A percentile compares a stretch with the other conserved stretches of the same genome.
phyloP scores from a whole-genome alignment of 2,329 filamentous ascomycete species.

The Botrytis galanthina region DNA sequence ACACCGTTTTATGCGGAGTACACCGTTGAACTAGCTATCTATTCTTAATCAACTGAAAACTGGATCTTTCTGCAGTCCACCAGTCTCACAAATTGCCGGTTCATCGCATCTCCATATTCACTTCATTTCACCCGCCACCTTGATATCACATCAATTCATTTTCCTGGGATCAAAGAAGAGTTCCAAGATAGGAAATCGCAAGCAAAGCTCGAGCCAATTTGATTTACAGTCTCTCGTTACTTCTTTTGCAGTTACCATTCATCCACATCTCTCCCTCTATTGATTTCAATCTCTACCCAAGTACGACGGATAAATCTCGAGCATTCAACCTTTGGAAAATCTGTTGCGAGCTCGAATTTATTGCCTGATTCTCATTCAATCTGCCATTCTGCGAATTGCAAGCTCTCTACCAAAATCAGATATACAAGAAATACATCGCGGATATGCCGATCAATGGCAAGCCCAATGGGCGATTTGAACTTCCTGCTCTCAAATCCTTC shows the following conservation, averaged over 20 bases:
- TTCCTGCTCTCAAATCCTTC: conserved; percentile 37
- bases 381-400: background rate
- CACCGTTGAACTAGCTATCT: background rate
- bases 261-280: background rate
- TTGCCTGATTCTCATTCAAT: background rate
- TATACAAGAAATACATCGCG: background rate
- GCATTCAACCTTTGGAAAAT: background rate
- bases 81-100: background rate
- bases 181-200: conserved; percentile 18
- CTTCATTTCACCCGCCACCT: conserved; percentile 15
- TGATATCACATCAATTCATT: conserved; percentile 2
- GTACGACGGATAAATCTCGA: background rate
- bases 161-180: background rate
- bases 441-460: conserved; percentile 34
- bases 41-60: conserved; percentile 1
- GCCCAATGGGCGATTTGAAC: conserved; percentile 37
- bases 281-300: background rate
- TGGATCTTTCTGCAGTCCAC: conserved; percentile 10
- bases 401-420: background rate
- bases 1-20: background rate
- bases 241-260: background rate
- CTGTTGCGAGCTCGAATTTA: background rate
- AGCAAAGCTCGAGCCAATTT: conserved; percentile 17
- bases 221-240: background rate
- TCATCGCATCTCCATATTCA: conserved; percentile 1